Base-by-base conservation (phyloP, 73 alveolate species). In the Symbiodinium pilosum region DNA sequence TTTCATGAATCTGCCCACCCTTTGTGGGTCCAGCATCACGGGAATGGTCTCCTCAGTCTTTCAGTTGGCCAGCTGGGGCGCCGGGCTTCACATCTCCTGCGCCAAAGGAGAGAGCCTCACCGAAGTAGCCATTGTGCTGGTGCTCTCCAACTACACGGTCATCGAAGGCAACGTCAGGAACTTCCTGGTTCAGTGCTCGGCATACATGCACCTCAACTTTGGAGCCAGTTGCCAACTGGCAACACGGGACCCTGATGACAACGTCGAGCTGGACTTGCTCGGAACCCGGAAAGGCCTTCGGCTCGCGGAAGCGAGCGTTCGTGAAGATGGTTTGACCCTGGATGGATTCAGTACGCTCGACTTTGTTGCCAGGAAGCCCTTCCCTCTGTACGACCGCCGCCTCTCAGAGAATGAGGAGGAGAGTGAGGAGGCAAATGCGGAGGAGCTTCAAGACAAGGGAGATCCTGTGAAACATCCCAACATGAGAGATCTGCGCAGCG, bases 381-480 rank as follows among this genome's bases (percentile, higher is more conserved):
- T 47, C 59, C 59, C 59, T 47, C 14, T 47, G 59, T 47, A 47
- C 14, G 21, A 47, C 59, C 59, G 59, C 59, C 59, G 59, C 59
- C 59, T 47, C 59, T 47, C 59, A 6, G 59, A 47, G 59, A 47
- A 14, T 47, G 59, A 47, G 59, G 59, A 47, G 59, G 59, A 6
- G 59, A 9, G 21, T 6, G 21, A 47, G 14, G 59, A 14, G 59
- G 59, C 6, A 14, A 28, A 4, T 26, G 32, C 8, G 77, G 6
- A 5, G 77, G 77, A 59, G 77, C 34, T 34, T 38, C 30, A 24
- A 30, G 42, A 39, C 28, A 87, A 38, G 36, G 52, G 94, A 85
- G 86, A 87, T 38, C 94, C 94, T 1, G 86, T 4, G 86, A 87
- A 56, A 24, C 94, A 87, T 20, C 94, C 94, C 85, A 87, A 84